Conservation (phyloP, 225 moss, liverwort and hornwort genomes). For the Pseudoscleropodium purum region DNA sequence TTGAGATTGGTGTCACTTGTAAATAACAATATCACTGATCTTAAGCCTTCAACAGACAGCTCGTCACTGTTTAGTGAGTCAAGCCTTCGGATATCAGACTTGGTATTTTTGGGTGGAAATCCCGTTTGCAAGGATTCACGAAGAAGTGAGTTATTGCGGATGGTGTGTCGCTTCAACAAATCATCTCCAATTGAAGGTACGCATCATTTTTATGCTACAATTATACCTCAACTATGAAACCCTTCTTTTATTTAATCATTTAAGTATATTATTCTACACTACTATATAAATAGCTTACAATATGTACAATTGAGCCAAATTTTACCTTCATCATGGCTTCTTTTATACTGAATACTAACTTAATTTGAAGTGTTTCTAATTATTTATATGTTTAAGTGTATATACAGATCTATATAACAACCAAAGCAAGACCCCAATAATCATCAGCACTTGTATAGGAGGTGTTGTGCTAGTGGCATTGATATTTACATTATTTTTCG, state of each 20-base stretch:
- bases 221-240: too few relatives aligned
- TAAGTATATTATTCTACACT: neutral
- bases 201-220: too few relatives aligned
- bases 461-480: neutral
- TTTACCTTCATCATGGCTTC: neutral
- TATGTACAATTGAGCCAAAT: neutral
- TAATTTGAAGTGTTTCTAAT: neutral
- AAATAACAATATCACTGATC: neutral
- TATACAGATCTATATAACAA: neutral
- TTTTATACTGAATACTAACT: neutral
- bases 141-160: neutral
- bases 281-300: neutral
- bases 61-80: neutral
- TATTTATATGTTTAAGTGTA: neutral
- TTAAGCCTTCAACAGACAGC: neutral
- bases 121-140: neutral
- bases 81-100: neutral
- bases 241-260: too few relatives aligned
- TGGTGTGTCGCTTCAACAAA: neutral
- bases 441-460: neutral
- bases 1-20: neutral
- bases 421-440: neutral
- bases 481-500: neutral
- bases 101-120: constrained; percentile 7
- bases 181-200: neutral